Evolutionary conservation across 2,329 filamentous ascomycete genomes (phyloP).

Genomic region (Colletotrichum siamense): DNA sequence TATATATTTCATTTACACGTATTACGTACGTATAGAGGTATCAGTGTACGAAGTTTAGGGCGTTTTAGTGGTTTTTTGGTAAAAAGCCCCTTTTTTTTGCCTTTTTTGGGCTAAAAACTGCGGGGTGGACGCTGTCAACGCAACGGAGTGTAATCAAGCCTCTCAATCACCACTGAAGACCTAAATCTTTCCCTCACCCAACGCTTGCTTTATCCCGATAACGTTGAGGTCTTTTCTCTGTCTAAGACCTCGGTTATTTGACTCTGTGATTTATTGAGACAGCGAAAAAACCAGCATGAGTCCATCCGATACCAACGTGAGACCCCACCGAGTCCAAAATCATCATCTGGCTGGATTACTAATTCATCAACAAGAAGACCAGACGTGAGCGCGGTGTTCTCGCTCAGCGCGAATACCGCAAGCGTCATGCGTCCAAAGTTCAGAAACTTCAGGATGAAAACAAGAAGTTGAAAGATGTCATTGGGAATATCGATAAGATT

Average conservation of each 20-base stretch:
- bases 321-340: background rate
- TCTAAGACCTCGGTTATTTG: background rate
- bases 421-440: constrained; percentile 26
- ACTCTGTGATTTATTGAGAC: accelerated
- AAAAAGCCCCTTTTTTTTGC: no score
- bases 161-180: background rate
- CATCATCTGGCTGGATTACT: background rate
- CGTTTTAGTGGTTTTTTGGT: no score
- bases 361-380: background rate
- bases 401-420: constrained; percentile 27
- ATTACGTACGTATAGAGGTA: no score
- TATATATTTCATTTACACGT: no score
- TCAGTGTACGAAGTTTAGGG: no score
- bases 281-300: background rate
- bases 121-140: no score
- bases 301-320: background rate
- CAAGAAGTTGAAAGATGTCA: constrained; percentile 9
- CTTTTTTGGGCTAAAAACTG: no score
- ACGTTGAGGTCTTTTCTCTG: background rate
- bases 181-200: background rate
- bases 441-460: constrained; percentile 25
- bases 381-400: constrained; percentile 25
- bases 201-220: background rate
- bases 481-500: background rate
- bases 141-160: no score